phyloP scores from a whole-genome alignment of 805 yeast species.

The Phaffomyces opuntiae region DNA sequence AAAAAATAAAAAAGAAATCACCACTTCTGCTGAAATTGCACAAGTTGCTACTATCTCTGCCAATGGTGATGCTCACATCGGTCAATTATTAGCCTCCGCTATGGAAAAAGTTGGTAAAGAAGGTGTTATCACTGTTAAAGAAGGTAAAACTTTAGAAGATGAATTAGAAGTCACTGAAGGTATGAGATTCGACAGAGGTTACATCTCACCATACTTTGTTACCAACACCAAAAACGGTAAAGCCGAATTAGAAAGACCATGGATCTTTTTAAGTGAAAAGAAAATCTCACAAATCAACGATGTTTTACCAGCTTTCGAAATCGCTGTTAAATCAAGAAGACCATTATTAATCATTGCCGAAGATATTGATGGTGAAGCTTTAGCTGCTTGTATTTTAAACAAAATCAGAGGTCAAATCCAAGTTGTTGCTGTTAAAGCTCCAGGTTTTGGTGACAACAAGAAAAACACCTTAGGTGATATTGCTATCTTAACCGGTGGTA shows the following conservation, averaged over 20 bases:
- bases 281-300: constrained; percentile 87
- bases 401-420: constrained; percentile 98
- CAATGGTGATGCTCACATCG: constrained; percentile 93
- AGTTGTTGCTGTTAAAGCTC: constrained; percentile 97
- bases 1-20: constrained; percentile 88
- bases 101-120: constrained; percentile 99
- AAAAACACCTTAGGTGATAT: constrained; percentile 92
- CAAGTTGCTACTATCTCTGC: constrained; percentile 99
- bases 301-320: constrained; percentile 86
- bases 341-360: constrained; percentile 93
- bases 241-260: constrained; percentile 94
- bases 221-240: constrained; percentile 81
- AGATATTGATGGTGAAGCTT: constrained; percentile 97
- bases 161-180: constrained; percentile 98
- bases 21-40: constrained; percentile 93
- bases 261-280: constrained; percentile 76
- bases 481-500: constrained; percentile 86
- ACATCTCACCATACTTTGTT: constrained; percentile 96
- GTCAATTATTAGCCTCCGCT: constrained; percentile 87
- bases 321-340: constrained; percentile 90
- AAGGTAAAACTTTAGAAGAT: constrained; percentile 96
- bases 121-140: constrained; percentile 97
- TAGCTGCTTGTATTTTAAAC: constrained; percentile 97
- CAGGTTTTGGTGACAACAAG: constrained; percentile 99
- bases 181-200: constrained; percentile 98